phyloP scores from a whole-genome alignment of 2,329 filamentous ascomycete genomes.

The Aspergillus ustus region DNA sequence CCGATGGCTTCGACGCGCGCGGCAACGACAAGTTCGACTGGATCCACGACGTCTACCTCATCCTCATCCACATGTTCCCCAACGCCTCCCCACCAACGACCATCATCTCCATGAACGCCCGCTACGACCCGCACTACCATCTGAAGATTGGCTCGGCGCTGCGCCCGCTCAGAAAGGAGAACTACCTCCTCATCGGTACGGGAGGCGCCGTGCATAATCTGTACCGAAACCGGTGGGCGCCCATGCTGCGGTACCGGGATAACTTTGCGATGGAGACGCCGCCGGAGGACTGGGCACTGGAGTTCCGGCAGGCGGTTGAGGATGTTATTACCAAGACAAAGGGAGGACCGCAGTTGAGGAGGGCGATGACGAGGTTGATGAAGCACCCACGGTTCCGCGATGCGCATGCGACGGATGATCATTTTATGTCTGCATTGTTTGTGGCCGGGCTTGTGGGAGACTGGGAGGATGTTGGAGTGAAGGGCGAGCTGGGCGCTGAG shows the following conservation, averaged over 20 bases:
- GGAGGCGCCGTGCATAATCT: constrained; percentile 73
- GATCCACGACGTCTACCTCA: constrained; percentile 74
- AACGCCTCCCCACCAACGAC: constrained; percentile 67
- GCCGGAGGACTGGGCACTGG: constrained; percentile 64
- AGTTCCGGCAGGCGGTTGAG: constrained; percentile 69
- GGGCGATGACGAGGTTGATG: constrained; percentile 66
- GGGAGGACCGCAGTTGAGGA: constrained; percentile 57
- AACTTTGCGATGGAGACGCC: constrained; percentile 65
- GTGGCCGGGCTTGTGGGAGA: constrained; percentile 62
- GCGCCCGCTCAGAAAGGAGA: constrained; percentile 58
- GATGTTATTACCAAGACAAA: constrained; percentile 61
- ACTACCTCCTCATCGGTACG: constrained; percentile 63
- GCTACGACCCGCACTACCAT: constrained; percentile 62
- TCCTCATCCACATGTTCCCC: constrained; percentile 73
- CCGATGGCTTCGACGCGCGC: constrained; percentile 59
- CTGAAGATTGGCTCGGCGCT: constrained; percentile 63
- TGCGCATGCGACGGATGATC: constrained; percentile 72
- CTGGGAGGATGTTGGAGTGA: constrained; percentile 48
- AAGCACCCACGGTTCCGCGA: constrained; percentile 69
- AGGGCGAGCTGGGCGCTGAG: constrained; percentile 53
- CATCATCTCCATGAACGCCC: constrained; percentile 54
- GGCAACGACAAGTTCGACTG: constrained; percentile 66
- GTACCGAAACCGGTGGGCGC: constrained; percentile 68
- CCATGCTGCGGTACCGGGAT: constrained; percentile 67
- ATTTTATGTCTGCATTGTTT: constrained; percentile 70